Evolutionary conservation across 331 rosid genomes (phyloP), one percentile per base, ranked within the genome.

Genomic region (Quercus tomentella): DNA sequence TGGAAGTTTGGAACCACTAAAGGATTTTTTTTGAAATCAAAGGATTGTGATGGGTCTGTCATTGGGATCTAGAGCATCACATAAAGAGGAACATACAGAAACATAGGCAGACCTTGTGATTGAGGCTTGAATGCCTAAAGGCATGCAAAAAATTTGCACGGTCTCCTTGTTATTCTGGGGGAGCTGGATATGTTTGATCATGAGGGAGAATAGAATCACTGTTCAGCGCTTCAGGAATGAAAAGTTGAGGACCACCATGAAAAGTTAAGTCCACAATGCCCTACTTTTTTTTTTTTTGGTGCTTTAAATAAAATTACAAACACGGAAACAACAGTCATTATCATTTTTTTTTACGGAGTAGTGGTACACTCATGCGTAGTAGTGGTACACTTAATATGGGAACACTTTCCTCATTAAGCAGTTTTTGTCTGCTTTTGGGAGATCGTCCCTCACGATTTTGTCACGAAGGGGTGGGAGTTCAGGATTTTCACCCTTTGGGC

Each of bases 1-100:
- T n/a, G 54, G 17, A 60, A 23, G 17, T 49, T 49, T 49, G 55
- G 55, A 14, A 49, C 55, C 55, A 49, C 55, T 12, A 3, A 14
- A 49, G 18, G 55, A 49, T 41, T 41, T 41, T 49, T 49, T 23
- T 3, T 4, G 17, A 33, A 31, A 7, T 35, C 56, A 25, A 20
- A 65, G 72, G 56, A 16, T 28, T 37, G 28, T 20, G 58, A 62
- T 72, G 56, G 70, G 73, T 63, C 79, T 4, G 43, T 81, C 82
- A 58, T 4, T 25, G 15, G 77, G 91, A 74, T 85, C 73, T 73
- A 65, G 35, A 88, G 92, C 75, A 77, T 67, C 49, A 74, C 81
- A 16, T 81, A 88, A 92, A 86, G 91, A 81, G 93, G 86, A 76
- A 85, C 97, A 88, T 25, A 67, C 20, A 80, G 84, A 83, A 67